These are phyloP conservation scores for Elsinoe arachidis DNA, from an alignment of 2,329 filamentous ascomycete species.

Conservation along the genomic window DNA sequence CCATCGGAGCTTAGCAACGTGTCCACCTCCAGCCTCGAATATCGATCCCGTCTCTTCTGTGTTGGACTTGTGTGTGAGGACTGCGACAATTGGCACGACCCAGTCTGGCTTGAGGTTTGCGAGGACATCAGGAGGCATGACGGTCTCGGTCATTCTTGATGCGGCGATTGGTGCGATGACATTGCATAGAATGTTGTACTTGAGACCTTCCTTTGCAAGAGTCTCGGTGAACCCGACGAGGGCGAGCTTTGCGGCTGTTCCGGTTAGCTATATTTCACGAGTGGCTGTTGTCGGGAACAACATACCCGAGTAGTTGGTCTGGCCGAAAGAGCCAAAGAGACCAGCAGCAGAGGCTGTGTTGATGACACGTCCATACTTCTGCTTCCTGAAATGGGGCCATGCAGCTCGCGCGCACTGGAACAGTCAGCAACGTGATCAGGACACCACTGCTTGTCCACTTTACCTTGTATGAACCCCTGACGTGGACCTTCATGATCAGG, in stretches of 20 bases:
- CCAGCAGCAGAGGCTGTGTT: constrained; percentile 96
- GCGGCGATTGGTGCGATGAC: constrained; percentile 93
- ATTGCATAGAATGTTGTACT: constrained; percentile 96
- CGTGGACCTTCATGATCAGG: constrained; percentile 83
- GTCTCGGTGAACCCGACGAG: constrained; percentile 98
- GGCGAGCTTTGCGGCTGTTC: constrained; percentile 74
- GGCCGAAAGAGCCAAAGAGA: constrained; percentile 90
- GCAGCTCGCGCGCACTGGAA: constrained; percentile 71
- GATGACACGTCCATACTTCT: constrained; percentile 95
- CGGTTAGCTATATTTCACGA: constrained; percentile 20
- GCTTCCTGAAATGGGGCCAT: constrained; percentile 96
- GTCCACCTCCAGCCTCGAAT: constrained; percentile 88
- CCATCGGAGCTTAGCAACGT: constrained; percentile 90
- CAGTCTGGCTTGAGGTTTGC: constrained; percentile 82
- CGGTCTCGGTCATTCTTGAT: constrained; percentile 87
- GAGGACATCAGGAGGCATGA: constrained; percentile 91
- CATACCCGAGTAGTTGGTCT: constrained; percentile 82
- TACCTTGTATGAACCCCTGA: constrained; percentile 84
- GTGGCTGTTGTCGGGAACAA: background rate
- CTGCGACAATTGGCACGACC: constrained; percentile 87
- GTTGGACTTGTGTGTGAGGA: constrained; percentile 79
- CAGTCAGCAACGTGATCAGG: background rate
- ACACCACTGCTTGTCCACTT: no score
- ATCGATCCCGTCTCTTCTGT: constrained; percentile 75
- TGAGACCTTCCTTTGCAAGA: constrained; percentile 89